Conservation (phyloP, 306 rosid genomes). For the Malus domestica region DNA sequence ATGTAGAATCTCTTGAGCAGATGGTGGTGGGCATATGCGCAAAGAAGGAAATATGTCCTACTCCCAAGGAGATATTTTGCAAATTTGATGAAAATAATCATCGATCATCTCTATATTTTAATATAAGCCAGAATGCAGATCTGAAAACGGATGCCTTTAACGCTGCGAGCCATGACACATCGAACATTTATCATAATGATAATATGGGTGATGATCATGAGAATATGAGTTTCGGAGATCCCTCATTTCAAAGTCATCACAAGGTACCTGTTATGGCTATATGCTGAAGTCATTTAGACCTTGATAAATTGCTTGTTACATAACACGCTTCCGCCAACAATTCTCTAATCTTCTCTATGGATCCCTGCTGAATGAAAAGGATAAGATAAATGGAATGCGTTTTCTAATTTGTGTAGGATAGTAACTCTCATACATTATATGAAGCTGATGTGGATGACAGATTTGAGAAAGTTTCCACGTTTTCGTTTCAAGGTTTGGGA, state of each 20-base stretch:
- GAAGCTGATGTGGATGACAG: conserved; percentile 9
- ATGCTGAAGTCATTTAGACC: neutral
- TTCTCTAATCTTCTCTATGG: neutral
- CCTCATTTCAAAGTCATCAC: neutral
- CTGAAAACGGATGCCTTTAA: neutral
- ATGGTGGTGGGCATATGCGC: conserved; percentile 16
- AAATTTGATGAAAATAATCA: conserved; percentile 16
- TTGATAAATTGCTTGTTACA: neutral
- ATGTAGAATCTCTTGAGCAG: conserved; percentile 16
- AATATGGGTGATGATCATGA: neutral
- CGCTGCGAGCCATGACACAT: neutral
- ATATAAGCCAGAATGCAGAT: conserved; percentile 6
- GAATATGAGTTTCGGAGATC: neutral
- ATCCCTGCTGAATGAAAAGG: neutral
- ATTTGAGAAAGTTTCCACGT: conserved; percentile 5
- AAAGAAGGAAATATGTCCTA: conserved; percentile 16
- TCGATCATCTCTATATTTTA: conserved; percentile 1
- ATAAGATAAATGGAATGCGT: neutral
- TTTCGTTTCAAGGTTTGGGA: conserved; percentile 14
- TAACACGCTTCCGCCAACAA: neutral
- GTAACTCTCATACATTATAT: neutral
- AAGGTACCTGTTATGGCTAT: neutral
- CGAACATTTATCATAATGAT: neutral
- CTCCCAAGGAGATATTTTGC: conserved; percentile 6
- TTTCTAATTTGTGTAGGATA: conserved; percentile 5